Evolutionary conservation across 805 yeast genomes (phyloP).

Genomic region (Lipomyces starkeyi): DNA sequence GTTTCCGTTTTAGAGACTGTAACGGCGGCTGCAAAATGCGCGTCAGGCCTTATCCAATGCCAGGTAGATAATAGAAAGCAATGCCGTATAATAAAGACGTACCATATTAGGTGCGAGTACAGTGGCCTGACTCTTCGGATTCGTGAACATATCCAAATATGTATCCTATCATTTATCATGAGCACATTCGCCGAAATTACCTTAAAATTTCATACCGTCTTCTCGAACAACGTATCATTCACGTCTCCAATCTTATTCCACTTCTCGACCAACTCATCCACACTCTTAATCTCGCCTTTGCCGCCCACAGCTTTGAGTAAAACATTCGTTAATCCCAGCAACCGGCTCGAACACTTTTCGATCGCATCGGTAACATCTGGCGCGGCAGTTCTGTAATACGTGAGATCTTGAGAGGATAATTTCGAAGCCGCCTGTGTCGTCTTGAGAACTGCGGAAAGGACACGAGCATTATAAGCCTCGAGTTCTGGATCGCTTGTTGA

Average conservation of each 20-base stretch:
- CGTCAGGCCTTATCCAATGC: not conserved
- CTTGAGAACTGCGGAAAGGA: constrained; percentile 21
- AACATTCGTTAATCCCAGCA: constrained; percentile 56
- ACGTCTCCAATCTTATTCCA: constrained; percentile 70
- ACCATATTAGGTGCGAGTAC: not conserved
- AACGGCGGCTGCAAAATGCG: not conserved
- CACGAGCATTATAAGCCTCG: constrained; percentile 6
- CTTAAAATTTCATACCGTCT: constrained; percentile 47
- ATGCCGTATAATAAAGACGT: not conserved
- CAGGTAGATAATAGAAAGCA: not conserved
- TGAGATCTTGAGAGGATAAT: constrained; percentile 70
- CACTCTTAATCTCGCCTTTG: constrained; percentile 45
- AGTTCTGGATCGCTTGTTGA: constrained; percentile 2
- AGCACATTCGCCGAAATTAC: constrained; percentile 1
- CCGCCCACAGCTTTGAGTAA: constrained; percentile 45
- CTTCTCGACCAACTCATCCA: constrained; percentile 53
- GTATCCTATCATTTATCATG: constrained; percentile 39
- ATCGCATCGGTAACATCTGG: constrained; percentile 51
- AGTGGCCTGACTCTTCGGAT: constrained; percentile 48
- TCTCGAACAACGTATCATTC: constrained; percentile 76
- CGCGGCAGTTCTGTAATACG: constrained; percentile 72
- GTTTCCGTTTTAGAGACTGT: constrained; percentile 41
- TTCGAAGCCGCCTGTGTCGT: constrained; percentile 31
- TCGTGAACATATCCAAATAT: constrained; percentile 30
- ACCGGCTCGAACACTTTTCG: constrained; percentile 50